Evolutionary conservation across 176 grass and related monocot species (phyloP).

Genomic region (Zizania latifolia): DNA sequence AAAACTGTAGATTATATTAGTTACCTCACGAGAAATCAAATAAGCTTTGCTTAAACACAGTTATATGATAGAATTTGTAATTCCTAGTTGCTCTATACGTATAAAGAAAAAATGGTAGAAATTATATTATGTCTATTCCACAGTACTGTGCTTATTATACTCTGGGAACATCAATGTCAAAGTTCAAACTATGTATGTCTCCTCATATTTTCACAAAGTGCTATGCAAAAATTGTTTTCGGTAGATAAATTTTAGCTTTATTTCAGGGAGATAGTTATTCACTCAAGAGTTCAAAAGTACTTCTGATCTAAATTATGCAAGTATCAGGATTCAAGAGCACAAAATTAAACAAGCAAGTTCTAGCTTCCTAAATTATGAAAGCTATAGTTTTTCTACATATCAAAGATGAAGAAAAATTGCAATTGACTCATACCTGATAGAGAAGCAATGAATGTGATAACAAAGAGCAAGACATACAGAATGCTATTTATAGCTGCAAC

Average conservation of each 20-base stretch:
- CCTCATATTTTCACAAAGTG: background rate
- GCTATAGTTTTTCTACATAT: too few relatives aligned
- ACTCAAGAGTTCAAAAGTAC: background rate
- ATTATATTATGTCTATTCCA: background rate
- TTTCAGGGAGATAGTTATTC: background rate
- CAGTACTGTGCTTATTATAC: background rate
- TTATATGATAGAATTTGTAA: background rate
- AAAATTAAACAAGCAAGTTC: too few relatives aligned
- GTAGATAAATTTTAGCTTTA: background rate
- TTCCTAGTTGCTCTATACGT: background rate
- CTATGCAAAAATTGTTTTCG: background rate
- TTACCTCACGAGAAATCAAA: background rate
- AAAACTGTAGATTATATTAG: background rate
- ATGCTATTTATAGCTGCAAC: too few relatives aligned
- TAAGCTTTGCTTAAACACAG: background rate
- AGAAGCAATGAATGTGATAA: too few relatives aligned
- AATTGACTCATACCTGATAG: too few relatives aligned
- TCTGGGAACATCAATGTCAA: background rate
- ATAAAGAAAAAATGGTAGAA: background rate
- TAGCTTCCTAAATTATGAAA: too few relatives aligned
- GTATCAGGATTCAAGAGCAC: too few relatives aligned
- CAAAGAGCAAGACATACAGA: too few relatives aligned
- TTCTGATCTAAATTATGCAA: background rate
- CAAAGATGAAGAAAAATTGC: too few relatives aligned
- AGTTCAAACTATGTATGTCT: background rate